phyloP scores from a whole-genome alignment of 2,329 filamentous ascomycete genomes.

The Epichloe bromicola region DNA sequence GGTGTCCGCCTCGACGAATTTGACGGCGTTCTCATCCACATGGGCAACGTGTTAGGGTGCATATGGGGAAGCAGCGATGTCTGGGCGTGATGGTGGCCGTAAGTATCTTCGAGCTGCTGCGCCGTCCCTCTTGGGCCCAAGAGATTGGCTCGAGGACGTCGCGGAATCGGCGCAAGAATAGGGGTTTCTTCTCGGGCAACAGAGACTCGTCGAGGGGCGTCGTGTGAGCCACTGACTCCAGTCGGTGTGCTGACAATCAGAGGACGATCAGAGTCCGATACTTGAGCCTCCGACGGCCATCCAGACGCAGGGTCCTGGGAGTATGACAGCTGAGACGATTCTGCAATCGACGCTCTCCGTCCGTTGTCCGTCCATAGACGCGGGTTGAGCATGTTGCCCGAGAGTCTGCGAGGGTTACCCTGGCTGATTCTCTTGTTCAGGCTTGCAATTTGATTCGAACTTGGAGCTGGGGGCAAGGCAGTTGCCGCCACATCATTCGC shows the following conservation, averaged over 20 bases:
- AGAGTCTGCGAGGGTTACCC: conserved; percentile 27
- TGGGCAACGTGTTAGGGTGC: conserved; percentile 13
- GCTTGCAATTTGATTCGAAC: conserved; percentile 26
- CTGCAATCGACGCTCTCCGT: neutral
- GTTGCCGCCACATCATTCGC: conserved; percentile 21
- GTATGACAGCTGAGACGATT: neutral
- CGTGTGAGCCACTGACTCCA: conserved; percentile 40
- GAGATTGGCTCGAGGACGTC: conserved; percentile 29
- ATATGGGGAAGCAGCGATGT: conserved; percentile 5
- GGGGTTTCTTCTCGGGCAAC: conserved; percentile 26
- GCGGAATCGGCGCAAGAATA: conserved; percentile 40
- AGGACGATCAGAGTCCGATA: conserved; percentile 32
- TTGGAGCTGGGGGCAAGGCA: conserved; percentile 24
- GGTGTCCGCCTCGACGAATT: conserved; percentile 22
- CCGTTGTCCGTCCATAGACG: conserved; percentile 2
- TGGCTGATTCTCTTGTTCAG: conserved; percentile 25
- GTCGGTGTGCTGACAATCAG: conserved; percentile 48
- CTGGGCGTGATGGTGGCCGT: conserved; percentile 22
- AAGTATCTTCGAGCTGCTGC: conserved; percentile 43
- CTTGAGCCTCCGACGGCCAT: conserved; percentile 6
- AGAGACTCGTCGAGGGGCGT: conserved; percentile 25
- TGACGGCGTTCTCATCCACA: conserved; percentile 24
- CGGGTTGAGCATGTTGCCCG: conserved; percentile 24
- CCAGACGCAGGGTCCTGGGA: neutral
- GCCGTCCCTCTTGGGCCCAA: conserved; percentile 29